Base-by-base conservation (phyloP, 495 filamentous ascomycete genomes). In the Stereocaulon alpinum region DNA sequence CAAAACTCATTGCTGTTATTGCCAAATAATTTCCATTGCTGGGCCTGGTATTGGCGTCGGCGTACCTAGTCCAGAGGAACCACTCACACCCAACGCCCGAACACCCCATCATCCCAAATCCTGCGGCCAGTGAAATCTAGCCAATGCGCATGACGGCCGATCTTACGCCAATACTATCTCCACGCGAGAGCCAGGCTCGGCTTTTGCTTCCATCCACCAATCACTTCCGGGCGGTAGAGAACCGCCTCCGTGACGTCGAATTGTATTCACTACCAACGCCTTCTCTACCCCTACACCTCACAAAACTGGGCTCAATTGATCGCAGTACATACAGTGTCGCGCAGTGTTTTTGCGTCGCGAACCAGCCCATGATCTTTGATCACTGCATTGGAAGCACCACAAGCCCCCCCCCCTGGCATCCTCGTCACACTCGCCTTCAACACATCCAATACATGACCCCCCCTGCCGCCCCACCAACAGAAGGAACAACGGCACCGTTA, bases 221-320 rank as follows among this genome's bases (percentile, higher is more conserved):
- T 62, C 43, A 62, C 12, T 32, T 57, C 37, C 45, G 18, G 20
- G 60, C 63, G 60, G 63, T 50, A 65, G 56, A 50, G 50, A 49
- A 43, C 44, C 60, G 32, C 50, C 56, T 56, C n/a, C 43, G 50
- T 65, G 63, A 65, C 63, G 60, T 65, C 61, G 54, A 60, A 59
- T 52, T 37, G 32, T 40, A 34, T 59, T 29, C 4, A 43, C 3
- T 43, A 15, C 22, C 40, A 56, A 14, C 29, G 18, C 22, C 29
- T 43, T 40, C 41, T 20, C n/a, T 48, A 10, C 6, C 32, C 27
- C 15, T 50, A 20, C 56, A 37, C 55, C 24, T 42, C 44, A 24
- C 40, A 14, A 29, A 20, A 10, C 9, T 15, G 24, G 24, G 22
- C 22, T 32, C 45, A 58, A 58, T 58, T 58, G 45, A 51, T 6